phyloP scores from a whole-genome alignment of 2,329 filamentous ascomycete species.

The Ophiognomonia clavigignenti-juglandacearum region DNA sequence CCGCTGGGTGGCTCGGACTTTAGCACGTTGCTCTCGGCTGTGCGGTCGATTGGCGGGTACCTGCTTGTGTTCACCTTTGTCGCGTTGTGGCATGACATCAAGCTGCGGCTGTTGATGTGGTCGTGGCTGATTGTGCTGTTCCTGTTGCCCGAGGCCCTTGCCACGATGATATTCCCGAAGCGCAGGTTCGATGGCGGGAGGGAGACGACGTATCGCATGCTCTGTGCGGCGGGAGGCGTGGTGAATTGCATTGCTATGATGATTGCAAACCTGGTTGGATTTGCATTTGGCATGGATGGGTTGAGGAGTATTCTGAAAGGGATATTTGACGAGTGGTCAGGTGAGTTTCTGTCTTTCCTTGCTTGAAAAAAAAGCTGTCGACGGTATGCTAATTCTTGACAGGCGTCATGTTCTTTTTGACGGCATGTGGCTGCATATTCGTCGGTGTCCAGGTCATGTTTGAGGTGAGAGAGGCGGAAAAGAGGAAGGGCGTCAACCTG shows the following conservation, averaged over 20 bases:
- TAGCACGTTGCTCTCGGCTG: conserved; percentile 38
- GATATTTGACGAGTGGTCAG: conserved; percentile 70
- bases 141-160: conserved; percentile 82
- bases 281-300: conserved; percentile 87
- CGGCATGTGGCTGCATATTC: conserved; percentile 71
- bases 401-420: conserved; percentile 69
- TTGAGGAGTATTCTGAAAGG: conserved; percentile 69
- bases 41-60: conserved; percentile 67
- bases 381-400: conserved; percentile 1
- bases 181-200: conserved; percentile 61
- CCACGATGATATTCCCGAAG: conserved; percentile 65
- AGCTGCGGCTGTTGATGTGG: conserved; percentile 86
- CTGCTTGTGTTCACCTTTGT: conserved; percentile 92
- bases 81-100: conserved; percentile 96
- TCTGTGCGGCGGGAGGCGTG: conserved; percentile 78
- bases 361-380: neutral
- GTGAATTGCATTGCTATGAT: conserved; percentile 93
- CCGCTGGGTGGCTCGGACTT: conserved; percentile 72
- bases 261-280: conserved; percentile 88
- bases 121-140: conserved; percentile 95
- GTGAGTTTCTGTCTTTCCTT: conserved; percentile 33
- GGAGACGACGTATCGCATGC: conserved; percentile 69
- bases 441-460: conserved; percentile 93
- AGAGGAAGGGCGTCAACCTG: conserved; percentile 72
- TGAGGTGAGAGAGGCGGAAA: conserved; percentile 82